These are phyloP conservation scores for Scutellaria minor DNA, from an alignment of 257 asterid genomes.

Conservation along the genomic window DNA sequence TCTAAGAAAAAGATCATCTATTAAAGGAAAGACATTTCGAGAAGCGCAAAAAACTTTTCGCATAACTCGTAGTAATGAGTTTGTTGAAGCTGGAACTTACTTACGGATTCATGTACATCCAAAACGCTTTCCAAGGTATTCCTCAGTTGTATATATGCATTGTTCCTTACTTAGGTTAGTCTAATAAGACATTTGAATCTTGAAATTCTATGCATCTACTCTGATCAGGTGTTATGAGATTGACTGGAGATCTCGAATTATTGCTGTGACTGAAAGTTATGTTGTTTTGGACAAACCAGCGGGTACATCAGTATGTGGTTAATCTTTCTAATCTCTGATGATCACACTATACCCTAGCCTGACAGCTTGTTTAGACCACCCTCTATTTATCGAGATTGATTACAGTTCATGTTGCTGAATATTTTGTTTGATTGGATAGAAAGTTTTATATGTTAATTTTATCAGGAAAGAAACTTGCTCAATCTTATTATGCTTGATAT, in stretches of 20 bases:
- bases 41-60: slow-evolving; percentile 93
- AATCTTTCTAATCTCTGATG: slow-evolving; percentile 26
- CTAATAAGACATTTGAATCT: background rate
- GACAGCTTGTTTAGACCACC: slow-evolving; percentile 27
- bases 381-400: slow-evolving; percentile 28
- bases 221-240: slow-evolving; percentile 84
- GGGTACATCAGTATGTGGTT: slow-evolving; percentile 86
- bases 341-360: background rate
- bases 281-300: slow-evolving; percentile 97
- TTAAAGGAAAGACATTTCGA: slow-evolving; percentile 84
- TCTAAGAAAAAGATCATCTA: slow-evolving; percentile 66
- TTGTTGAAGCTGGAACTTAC: slow-evolving; percentile 92
- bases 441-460: background rate
- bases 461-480: background rate
- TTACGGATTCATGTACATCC: slow-evolving; percentile 95
- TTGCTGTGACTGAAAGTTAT: slow-evolving; percentile 71
- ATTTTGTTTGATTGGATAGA: background rate
- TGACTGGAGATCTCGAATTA: slow-evolving; percentile 90
- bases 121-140: slow-evolving; percentile 92
- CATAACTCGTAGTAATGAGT: slow-evolving; percentile 60
- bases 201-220: slow-evolving; percentile 22
- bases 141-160: background rate
- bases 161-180: slow-evolving; percentile 9
- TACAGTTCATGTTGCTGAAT: slow-evolving; percentile 7
- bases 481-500: slow-evolving; percentile 5